phyloP scores from a whole-genome alignment of 2,329 filamentous ascomycete genomes.

The Aspergillus glaucus region DNA sequence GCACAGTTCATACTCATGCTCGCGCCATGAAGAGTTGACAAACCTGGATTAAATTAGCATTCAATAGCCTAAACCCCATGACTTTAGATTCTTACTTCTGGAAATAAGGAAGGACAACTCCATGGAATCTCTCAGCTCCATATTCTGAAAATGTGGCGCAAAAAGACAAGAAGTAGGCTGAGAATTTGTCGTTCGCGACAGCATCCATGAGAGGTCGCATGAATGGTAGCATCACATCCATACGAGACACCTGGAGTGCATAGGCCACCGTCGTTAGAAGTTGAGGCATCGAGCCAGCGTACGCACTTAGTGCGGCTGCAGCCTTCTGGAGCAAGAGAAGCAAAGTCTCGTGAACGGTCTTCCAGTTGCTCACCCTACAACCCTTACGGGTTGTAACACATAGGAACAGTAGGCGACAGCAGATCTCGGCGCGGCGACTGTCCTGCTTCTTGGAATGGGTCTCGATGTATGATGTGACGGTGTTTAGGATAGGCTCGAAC shows the following conservation, averaged over 20 bases:
- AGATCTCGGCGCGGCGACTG: conserved; percentile 36
- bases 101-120: conserved; percentile 72
- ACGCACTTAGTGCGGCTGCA: conserved; percentile 16
- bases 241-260: conserved; percentile 66
- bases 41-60: conserved; percentile 50
- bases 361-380: conserved; percentile 67
- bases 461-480: conserved; percentile 50
- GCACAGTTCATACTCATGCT: conserved; percentile 62
- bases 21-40: conserved; percentile 64
- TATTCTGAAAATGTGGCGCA: conserved; percentile 74
- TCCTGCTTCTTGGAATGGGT: conserved; percentile 27
- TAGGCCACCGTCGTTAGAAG: conserved; percentile 52
- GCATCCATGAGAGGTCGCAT: conserved; percentile 60
- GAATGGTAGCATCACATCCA: conserved; percentile 69
- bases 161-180: conserved; percentile 73
- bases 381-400: conserved; percentile 76
- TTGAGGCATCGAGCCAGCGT: conserved; percentile 21
- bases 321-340: conserved; percentile 46
- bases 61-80: conserved; percentile 10
- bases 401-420: conserved; percentile 47
- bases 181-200: conserved; percentile 60
- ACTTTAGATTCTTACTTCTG: conserved; percentile 55
- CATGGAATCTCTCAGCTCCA: conserved; percentile 66
- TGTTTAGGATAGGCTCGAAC: conserved; percentile 61
- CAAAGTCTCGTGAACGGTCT: conserved; percentile 52